Evolutionary conservation across 768 basidiomycete species (phyloP), one percentile per base, ranked within the genome.

Genomic region (Gymnopilus dilepis): DNA sequence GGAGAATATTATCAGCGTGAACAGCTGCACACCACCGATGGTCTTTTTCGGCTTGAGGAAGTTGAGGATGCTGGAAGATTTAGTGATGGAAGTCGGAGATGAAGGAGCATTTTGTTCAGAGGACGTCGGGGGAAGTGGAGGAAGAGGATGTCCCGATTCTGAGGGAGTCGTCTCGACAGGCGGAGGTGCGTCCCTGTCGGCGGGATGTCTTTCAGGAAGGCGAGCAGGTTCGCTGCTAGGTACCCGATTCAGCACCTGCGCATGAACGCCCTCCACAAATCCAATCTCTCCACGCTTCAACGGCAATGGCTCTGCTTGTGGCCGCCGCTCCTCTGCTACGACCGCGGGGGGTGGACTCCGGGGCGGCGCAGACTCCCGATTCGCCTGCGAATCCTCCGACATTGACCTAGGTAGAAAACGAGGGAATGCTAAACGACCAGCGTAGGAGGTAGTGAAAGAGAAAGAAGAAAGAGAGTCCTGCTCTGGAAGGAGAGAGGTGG

Each of bases 241-340:
- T 67, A 83, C 83, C 50, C 81, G 81, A 38, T 82, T 83, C 62
- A 60, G 59, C 66, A 24, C 37, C 42, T 55, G 22, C n/a, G 42
- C 63, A 33, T 65, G 77, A 19, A 77, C 55, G 11, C 73, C 78
- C 56, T 86, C 86, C 28, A 76, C 61, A 68, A 77, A 91, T 21
- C 88, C 88, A 54, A 91, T 85, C 68, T 90, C 88, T 26, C 88
- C 89, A 19, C 82, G 78, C 71, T 89, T 90, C 43, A 69, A 71
- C 55, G 88, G 89, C 68, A 89, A 74, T 57, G 88, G 87, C 42
- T 78, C 86, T 67, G 87, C 86, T 78, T 89, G 78, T 57, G 74
- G 77, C 66, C 78, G 77, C 63, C 66, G 56, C 68, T 76, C 76
- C 38, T 58, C 41, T 37, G 41, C 56, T 28, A 42, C 55, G 45